A percentile compares a stretch with the other conserved stretches of the same genome.
These are phyloP conservation scores for Geotrichum restrictum DNA, from an alignment of 1,139 yeast genomes.

Conservation along the genomic window DNA sequence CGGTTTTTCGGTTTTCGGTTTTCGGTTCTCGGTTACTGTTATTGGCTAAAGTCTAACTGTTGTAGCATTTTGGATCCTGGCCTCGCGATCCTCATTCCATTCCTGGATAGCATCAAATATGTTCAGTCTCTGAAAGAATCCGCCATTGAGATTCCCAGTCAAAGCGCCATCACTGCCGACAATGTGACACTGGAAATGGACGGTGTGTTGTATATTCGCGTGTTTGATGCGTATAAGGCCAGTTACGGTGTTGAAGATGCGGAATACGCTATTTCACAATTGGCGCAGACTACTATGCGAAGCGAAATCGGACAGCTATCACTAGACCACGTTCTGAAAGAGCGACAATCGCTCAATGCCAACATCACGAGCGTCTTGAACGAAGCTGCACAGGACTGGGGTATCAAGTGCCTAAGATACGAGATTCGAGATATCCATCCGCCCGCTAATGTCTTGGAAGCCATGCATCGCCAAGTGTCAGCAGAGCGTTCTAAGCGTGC, in stretches of 20 bases:
- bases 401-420: slow-evolving; percentile 76
- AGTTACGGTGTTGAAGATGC: slow-evolving; percentile 87
- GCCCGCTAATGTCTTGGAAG: slow-evolving; percentile 76
- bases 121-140: slow-evolving; percentile 79
- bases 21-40: too few relatives aligned
- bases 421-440: slow-evolving; percentile 89
- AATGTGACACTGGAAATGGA: slow-evolving; percentile 82
- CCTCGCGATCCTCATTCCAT: slow-evolving; percentile 65
- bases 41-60: too few relatives aligned
- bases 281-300: slow-evolving; percentile 89
- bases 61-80: slow-evolving; percentile 65
- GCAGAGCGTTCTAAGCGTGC: slow-evolving; percentile 86
- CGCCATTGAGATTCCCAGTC: slow-evolving; percentile 80
- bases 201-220: slow-evolving; percentile 75
- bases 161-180: slow-evolving; percentile 81
- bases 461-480: slow-evolving; percentile 86
- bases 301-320: slow-evolving; percentile 81
- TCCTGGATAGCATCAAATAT: slow-evolving; percentile 70
- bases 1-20: too few relatives aligned
- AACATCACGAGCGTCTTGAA: slow-evolving; percentile 74
- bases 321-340: slow-evolving; percentile 71
- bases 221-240: slow-evolving; percentile 78
- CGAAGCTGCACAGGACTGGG: slow-evolving; percentile 86
- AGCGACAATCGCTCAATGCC: slow-evolving; percentile 65
- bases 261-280: slow-evolving; percentile 76